A percentile compares a stretch with the other conserved stretches of the same genome.
These are phyloP conservation scores for Lasiodiplodia hormozganensis DNA, from an alignment of 2,329 filamentous ascomycete genomes.

Conservation along the genomic window DNA sequence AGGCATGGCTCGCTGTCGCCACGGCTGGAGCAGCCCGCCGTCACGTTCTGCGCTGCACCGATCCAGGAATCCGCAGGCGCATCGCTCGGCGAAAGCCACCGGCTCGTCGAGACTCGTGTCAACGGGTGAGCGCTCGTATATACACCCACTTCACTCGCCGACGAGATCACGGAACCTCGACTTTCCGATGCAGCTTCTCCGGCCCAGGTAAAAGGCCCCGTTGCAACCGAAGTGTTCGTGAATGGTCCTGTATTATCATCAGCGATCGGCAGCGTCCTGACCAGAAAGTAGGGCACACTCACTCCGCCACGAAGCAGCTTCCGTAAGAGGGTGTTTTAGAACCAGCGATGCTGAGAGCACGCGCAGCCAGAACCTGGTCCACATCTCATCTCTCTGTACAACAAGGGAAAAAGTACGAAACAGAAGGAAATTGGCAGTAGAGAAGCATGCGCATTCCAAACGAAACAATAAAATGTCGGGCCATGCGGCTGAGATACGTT, in stretches of 20 bases:
- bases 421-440: constrained; percentile 34
- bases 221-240: background rate
- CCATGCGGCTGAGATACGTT: constrained; percentile 28
- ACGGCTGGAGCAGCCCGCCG: constrained; percentile 9
- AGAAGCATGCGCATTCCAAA: constrained; percentile 31
- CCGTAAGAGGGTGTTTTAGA: constrained; percentile 16
- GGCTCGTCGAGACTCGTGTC: constrained; percentile 18
- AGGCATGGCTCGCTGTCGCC: background rate
- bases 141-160: background rate
- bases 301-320: constrained; percentile 20
- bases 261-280: constrained; percentile 13
- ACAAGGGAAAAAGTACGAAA: constrained; percentile 39
- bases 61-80: constrained; percentile 2
- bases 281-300: background rate
- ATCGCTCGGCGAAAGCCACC: constrained; percentile 13
- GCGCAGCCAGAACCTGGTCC: constrained; percentile 41
- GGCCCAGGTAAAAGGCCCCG: background rate
- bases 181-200: constrained; percentile 2
- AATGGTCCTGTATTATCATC: constrained; percentile 3
- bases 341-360: constrained; percentile 34
- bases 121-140: constrained; percentile 7
- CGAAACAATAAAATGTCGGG: constrained; percentile 37
- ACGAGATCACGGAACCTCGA: background rate
- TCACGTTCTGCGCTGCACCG: background rate
- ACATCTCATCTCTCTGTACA: constrained; percentile 43